These are phyloP conservation scores for Microglena sp. DNA, from an alignment of 139 green algal genomes.

Conservation along the genomic window DNA sequence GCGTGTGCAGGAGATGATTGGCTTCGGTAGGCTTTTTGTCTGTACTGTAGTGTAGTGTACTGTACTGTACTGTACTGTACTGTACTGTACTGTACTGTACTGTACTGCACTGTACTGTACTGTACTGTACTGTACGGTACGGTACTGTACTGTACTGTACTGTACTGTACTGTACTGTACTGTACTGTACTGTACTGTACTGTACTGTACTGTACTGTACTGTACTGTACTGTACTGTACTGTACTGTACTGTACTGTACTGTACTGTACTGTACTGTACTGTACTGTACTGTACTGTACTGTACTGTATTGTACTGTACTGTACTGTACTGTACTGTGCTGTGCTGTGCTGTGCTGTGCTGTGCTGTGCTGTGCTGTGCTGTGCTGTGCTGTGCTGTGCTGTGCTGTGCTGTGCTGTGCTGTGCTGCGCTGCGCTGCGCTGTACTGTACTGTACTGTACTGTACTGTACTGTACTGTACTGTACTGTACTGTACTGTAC, in stretches of 20 bases:
- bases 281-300: neutral
- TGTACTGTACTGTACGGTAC: no score
- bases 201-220: neutral
- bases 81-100: neutral
- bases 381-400: slow-evolving; percentile 14
- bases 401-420: slow-evolving; percentile 15
- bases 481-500: no score
- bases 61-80: neutral
- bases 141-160: no score
- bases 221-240: neutral
- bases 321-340: slow-evolving; percentile 13
- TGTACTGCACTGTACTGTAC: slow-evolving; percentile 5
- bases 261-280: no score
- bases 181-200: slow-evolving; percentile 7
- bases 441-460: neutral
- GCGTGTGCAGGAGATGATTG: neutral
- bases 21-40: neutral
- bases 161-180: slow-evolving; percentile 11
- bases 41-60: neutral
- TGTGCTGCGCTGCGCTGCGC: slow-evolving; percentile 1
- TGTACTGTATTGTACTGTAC: slow-evolving; percentile 18
- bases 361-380: slow-evolving; percentile 13
- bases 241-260: slow-evolving; percentile 3
- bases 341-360: slow-evolving; percentile 20
- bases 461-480: neutral